Conservation (phyloP, 2,329 filamentous ascomycete species). For the Monosporascus cannonballus region DNA sequence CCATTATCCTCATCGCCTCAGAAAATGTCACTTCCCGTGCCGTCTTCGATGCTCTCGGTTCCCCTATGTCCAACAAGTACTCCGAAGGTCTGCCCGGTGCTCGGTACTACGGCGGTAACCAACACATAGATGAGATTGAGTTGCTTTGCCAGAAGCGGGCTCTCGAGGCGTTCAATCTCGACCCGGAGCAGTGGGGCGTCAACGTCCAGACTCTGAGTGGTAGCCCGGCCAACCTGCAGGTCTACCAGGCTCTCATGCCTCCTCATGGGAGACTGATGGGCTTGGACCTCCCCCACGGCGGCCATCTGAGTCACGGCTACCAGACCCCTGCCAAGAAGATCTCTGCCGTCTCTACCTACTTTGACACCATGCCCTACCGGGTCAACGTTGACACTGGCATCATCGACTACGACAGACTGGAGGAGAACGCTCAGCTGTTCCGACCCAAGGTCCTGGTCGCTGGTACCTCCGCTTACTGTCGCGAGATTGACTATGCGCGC, state of each 20-base stretch:
- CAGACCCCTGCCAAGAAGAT: slow-evolving; percentile 96
- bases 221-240: slow-evolving; percentile 93
- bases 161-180: slow-evolving; percentile 82
- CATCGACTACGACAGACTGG: slow-evolving; percentile 92
- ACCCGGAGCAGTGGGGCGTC: slow-evolving; percentile 90
- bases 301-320: slow-evolving; percentile 94
- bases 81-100: slow-evolving; percentile 97
- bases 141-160: slow-evolving; percentile 91
- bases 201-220: slow-evolving; percentile 95
- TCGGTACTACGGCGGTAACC: slow-evolving; percentile 98
- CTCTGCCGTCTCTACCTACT: slow-evolving; percentile 96
- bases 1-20: slow-evolving; percentile 96
- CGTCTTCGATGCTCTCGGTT: slow-evolving; percentile 95
- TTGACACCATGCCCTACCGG: slow-evolving; percentile 96
- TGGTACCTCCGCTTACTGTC: slow-evolving; percentile 96
- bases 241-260: slow-evolving; percentile 96
- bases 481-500: slow-evolving; percentile 90
- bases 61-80: slow-evolving; percentile 98
- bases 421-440: slow-evolving; percentile 86
- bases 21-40: slow-evolving; percentile 99
- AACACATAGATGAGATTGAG: slow-evolving; percentile 97
- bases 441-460: slow-evolving; percentile 94
- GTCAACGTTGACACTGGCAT: slow-evolving; percentile 85
- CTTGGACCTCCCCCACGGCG: slow-evolving; percentile 87
- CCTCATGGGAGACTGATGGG: slow-evolving; percentile 96